Conservation (phyloP, 257 asterid genomes). For the Solanum paucissectum region DNA sequence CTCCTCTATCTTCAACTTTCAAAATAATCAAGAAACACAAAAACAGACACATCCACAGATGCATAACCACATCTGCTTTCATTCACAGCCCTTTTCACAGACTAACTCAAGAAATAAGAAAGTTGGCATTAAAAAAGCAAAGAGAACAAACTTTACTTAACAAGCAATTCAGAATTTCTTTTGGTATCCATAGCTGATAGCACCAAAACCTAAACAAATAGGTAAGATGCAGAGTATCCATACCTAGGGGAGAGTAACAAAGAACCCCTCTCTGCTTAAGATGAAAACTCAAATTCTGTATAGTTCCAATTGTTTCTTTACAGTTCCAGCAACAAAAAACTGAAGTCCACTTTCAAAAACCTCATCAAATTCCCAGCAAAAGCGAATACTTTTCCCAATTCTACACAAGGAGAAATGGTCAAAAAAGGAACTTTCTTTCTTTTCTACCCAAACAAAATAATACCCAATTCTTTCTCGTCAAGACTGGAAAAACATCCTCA, state of each 20-base stretch:
- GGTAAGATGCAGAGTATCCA: background rate
- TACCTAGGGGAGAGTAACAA: background rate
- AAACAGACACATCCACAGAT: background rate
- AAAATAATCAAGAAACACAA: background rate
- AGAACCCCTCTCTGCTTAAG: background rate
- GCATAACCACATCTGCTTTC: background rate
- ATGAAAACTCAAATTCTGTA: background rate
- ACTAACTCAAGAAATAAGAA: background rate
- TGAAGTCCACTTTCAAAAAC: background rate
- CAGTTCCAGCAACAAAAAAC: background rate
- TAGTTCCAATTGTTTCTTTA: background rate
- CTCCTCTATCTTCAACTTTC: background rate
- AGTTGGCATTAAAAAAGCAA: background rate
- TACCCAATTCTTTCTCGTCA: background rate
- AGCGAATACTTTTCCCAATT: background rate
- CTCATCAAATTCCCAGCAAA: background rate
- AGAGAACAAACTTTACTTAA: background rate
- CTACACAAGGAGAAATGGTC: background rate
- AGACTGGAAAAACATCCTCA: background rate
- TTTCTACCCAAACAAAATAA: background rate
- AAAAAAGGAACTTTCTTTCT: background rate
- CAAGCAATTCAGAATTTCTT: background rate
- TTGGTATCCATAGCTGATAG: background rate
- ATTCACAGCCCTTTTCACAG: background rate
- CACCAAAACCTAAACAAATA: background rate